Evolutionary conservation across 2,329 filamentous ascomycete genomes (phyloP), one percentile per base, ranked within the genome.

Genomic region (Calonectria hawksworthii): DNA sequence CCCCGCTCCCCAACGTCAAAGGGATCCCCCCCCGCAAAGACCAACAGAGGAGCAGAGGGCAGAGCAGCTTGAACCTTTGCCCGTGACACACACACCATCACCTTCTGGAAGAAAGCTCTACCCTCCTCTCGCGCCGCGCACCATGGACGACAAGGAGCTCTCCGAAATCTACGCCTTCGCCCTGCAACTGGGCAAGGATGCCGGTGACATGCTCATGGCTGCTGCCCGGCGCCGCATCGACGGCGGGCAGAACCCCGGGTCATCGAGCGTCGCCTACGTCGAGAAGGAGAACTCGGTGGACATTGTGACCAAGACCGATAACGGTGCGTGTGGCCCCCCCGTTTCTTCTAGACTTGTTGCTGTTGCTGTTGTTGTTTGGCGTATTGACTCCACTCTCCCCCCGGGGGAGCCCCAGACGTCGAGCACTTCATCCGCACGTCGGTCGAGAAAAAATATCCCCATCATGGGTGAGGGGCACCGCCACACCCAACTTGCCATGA

Each of bases 221-320:
- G 92, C 91, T 16, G 91, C 93, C 28, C 79, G 72, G 69, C 72
- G 76, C 41, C 79, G 82, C 32, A 80, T 84, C 9, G 70, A 81
- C 18, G 81, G 78, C n/a, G 59, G 66, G 36, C 72, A 68, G n/a
- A 38, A 59, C 36, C 67, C 72, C 16, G 61, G 73, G 2, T 78
- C 79, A 0, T 74, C 76, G 3, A 77, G 72, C 2, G 79, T 81
- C 10, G 70, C 76, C 7, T 83, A 82, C 72, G 77, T 80, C 30
- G 93, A 95, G 84, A 96, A 96, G 83, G 92, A 94, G 77, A 95
- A 91, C 81, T 90, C 93, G 1, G 94, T 96, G 14, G 94, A 96
- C 82, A 91, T 96, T 75, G 94, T 96, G 26, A 96, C 94, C 13
- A 91, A 95, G 85, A 94, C 93, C 0, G 94, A 96, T 82, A 90